Evolutionary conservation across 768 basidiomycete genomes (phyloP), one percentile per base, ranked within the genome.

Genomic region (Lactarius psammicola): DNA sequence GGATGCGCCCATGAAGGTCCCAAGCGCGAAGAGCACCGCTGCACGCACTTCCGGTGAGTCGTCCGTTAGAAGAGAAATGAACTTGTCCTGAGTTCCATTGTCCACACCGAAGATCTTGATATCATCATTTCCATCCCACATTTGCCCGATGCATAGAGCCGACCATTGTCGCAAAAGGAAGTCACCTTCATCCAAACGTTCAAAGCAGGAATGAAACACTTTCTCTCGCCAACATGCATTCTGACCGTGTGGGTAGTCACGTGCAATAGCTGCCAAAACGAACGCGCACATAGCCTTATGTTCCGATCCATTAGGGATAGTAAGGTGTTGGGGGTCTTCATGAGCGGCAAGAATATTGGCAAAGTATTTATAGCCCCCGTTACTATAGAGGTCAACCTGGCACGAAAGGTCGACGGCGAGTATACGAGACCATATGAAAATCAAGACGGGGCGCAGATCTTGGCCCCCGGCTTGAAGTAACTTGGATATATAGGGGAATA

Each of bases 261-360:
- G 87, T 46, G 90, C 88, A 58, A 97, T 87, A 17, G 94, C 87
- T 28, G 90, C 84, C 31, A 98, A 86, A 71, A 98, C 95, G 78
- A 98, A 98, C 1, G 94, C 92, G 74, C 95, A 98, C 96, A 98
- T 98, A 1, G 97, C 95, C 69, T 93, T 92, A 76, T 98, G 95
- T 74, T 98, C 97, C 5, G 91, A 90, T 59, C 88, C 87, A 76
- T 99, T 97, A 0, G 95, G 95, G n/a, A 98, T 85, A 49, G 84
- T 74, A 62, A 78, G 70, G 63, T 80, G 75, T 46, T 79, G 72
- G 38, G 79, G 75, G 62, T 91, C 90, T 44, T 91, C 87, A 64
- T 81, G 82, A 31, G 86, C 80, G 8, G 84, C 85, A 8, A 95
- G 81, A 34, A 94, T 87, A 33, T 85, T 84, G 28, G 91, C 87